A percentile compares a stretch with the other conserved stretches of the same genome.
These are phyloP conservation scores for Colletotrichum sp. DNA, from an alignment of 2,329 filamentous ascomycete genomes.

Conservation along the genomic window DNA sequence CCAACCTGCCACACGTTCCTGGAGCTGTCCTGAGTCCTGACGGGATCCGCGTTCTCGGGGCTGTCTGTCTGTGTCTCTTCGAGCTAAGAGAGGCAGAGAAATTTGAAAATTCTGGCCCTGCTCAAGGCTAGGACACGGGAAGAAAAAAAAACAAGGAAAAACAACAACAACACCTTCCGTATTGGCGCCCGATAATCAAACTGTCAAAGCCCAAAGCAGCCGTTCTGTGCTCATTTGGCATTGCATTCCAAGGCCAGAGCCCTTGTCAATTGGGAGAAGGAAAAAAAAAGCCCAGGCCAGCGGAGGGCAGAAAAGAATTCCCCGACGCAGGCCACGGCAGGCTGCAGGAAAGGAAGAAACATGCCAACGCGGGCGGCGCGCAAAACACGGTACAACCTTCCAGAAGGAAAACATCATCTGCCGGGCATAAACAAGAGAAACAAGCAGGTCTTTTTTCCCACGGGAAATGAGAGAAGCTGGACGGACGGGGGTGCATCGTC, in stretches of 20 bases:
- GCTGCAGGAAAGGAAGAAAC: not conserved
- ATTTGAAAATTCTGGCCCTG: not conserved
- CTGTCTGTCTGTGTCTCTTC: not conserved
- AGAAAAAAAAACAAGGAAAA: not conserved
- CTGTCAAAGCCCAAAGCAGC: not conserved
- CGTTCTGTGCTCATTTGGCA: not conserved
- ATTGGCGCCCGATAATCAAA: slow-evolving; percentile 20
- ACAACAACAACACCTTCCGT: not conserved
- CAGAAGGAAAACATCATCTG: not conserved
- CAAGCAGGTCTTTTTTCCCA: not conserved
- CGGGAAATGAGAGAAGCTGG: not conserved
- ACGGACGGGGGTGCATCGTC: not conserved
- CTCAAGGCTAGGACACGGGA: not conserved
- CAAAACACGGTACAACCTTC: not conserved
- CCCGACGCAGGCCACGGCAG: not conserved
- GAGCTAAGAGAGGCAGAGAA: not conserved
- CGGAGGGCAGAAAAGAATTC: not conserved
- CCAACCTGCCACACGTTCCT: not conserved
- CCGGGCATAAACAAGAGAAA: not conserved
- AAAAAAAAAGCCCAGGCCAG: not conserved
- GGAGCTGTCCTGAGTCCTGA: not conserved
- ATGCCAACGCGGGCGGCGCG: not conserved
- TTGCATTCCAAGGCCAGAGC: slow-evolving; percentile 14
- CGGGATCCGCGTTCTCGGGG: not conserved
- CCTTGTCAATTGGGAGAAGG: not conserved